Conservation (phyloP, 1,284 basidiomycete genomes). For the Pyrrhoderma lamaoense region DNA sequence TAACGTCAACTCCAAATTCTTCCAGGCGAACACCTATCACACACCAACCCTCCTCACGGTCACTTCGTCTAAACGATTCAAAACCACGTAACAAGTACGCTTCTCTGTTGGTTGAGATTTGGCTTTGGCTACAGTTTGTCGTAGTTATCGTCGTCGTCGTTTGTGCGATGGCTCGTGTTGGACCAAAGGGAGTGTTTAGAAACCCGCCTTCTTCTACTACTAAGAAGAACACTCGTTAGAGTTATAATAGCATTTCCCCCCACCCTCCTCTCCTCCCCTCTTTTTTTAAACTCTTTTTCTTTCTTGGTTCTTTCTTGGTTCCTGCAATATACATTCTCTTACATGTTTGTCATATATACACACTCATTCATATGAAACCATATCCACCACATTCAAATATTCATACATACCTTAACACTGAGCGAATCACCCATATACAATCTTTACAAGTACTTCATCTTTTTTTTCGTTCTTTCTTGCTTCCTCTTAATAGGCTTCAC, state of each 20-base stretch:
- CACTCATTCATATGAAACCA: too few relatives aligned
- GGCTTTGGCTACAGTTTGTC: constrained; percentile 74
- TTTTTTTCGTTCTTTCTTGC: too few relatives aligned
- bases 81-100: constrained; percentile 1
- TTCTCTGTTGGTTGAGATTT: constrained; percentile 55
- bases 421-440: too few relatives aligned
- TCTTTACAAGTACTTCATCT: too few relatives aligned
- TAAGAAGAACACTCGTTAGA: neutral
- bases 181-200: constrained; percentile 44
- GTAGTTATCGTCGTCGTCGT: constrained; percentile 68
- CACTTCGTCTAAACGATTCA: neutral
- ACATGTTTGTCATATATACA: neutral
- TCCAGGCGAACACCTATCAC: neutral
- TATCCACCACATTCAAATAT: too few relatives aligned
- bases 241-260: too few relatives aligned
- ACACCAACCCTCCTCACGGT: neutral
- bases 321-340: too few relatives aligned
- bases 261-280: too few relatives aligned
- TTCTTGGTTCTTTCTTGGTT: too few relatives aligned
- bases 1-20: neutral
- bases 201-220: neutral
- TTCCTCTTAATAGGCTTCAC: too few relatives aligned
- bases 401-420: too few relatives aligned
- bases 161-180: constrained; percentile 68
- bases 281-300: too few relatives aligned